Evolutionary conservation across 2,329 filamentous ascomycete genomes (phyloP), one percentile per base, ranked within the genome.

Genomic region (Hymenoscyphus albidus): DNA sequence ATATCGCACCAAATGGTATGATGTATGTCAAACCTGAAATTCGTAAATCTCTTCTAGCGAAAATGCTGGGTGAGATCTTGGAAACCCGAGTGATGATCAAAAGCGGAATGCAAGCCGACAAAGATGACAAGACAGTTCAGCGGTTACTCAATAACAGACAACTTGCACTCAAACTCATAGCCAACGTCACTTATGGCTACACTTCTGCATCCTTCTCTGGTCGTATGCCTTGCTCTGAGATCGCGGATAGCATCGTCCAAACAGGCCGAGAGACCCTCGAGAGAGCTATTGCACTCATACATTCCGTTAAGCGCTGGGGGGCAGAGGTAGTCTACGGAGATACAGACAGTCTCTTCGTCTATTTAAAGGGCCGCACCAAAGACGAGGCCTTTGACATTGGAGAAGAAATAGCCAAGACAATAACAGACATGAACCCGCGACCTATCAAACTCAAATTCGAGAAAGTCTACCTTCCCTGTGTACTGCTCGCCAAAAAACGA

Each of bases 171-270:
- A 99, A 99, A 75, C 82, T 99, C 6, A 91, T 99, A 48, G 95
- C 95, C n/a, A 99, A 99, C 72, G 95, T 99, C 70, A 99, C 95
- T 0, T 99, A 99, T 59, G 95, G 95, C 12, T 99, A 99, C 77
- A 95, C 95, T 0, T 98, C 95, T 2, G 95, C 95, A 0, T 96
- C 92, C 0, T 99, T 97, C 76, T 98, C 94, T 0, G 95, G 95
- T 0, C 87, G 95, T 31, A 98, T 99, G 95, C 95, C 95, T 0
- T 99, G 95, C 76, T 92, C 93, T 0, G 95, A 99, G 76, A 97
- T 99, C 68, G 95, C 95, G 7, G 95, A 99, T 78, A 97, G 92
- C 77, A 99, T 99, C 72, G 95, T 99, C 0, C 94, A 99, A 76
- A 96, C 94, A 0, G 95, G 91, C 0, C 87, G 95, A 13, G 95